Evolutionary conservation across 169 alveolate genomes (phyloP), one percentile per base, ranked within the genome.

Genomic region (Sarcocystis neurona): DNA sequence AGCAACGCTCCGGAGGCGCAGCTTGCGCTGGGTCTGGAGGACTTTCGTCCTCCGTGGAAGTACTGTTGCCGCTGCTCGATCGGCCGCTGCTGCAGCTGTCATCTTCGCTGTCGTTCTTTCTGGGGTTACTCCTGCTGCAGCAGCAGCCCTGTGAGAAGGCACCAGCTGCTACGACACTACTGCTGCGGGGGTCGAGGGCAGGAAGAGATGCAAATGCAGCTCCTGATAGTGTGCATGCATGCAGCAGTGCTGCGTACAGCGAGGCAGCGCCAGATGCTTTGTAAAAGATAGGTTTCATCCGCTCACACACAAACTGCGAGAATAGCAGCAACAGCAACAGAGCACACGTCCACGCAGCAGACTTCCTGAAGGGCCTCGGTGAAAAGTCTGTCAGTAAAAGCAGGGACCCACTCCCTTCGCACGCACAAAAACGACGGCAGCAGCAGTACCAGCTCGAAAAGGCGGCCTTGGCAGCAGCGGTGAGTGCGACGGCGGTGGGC

Each of bases 91-190:
- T 6, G 27, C 39, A 27, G n/a, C 39, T 2, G 5, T 2, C 70
- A 23, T 12, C n/a, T 10, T 12, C 23, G 70, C 4, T 27, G 70
- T 27, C 4, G 18, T 2, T 58, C 23, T 10, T 10, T 6, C 70
- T 23, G 39, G 70, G 4, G 70, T 34, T 6, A 2, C 70, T 58
- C 37, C 75, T n/a, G 43, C 3, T 37, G 32, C 8, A 10, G 75
- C 43, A 41, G 18, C 39, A 63, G 41, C 30, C 41, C 75, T 20
- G 41, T 37, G 82, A 56, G 53, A 72, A 72, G 82, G 0, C 10
- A 8, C 82, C 82, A 1, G 82, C 47, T 8, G 82, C 82, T 2
- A 72, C 82, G 34, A 72, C 82, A 32, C 41, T 72, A n/a, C 82
- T 3, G 53, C 82, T 72, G 58, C 37, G 53, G n/a, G 56, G 82